Evolutionary conservation across 2,329 filamentous ascomycete genomes (phyloP), one percentile per base, ranked within the genome.

Genomic region (Penicillium rolfsii): DNA sequence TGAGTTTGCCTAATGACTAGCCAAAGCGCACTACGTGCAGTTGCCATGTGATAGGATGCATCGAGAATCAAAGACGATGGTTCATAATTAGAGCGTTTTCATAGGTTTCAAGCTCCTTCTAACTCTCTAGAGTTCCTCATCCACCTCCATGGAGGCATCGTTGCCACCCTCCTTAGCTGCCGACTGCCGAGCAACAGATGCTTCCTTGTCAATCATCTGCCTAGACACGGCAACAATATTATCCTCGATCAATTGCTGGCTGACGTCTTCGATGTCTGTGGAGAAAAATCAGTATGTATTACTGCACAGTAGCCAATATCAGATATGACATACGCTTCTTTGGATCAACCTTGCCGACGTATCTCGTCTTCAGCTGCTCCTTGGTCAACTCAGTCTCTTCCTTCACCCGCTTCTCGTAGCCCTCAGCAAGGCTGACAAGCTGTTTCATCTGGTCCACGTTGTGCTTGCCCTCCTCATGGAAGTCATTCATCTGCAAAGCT

Each of bases 201-300:
- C 95, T 79, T 99, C 95, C 82, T 98, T 98, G 82, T 98, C 95
- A 73, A 99, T 98, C 94, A 99, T 97, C 79, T 98, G 95, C 76
- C 94, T 86, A 67, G 93, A 96, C n/a, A 99, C 93, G 3, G 93
- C 91, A 12, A 99, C 95, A 67, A 99, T 99, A 80, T 99, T 99
- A 85, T 99, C 95, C 81, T 99, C 96, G 72, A 99, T 98, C 67
- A 98, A 85, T 76, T 96, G 89, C 80, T 97, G 93, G 58, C 95
- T 95, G 50, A 99, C 91, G 70, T 97, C 93, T 79, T 97, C 93
- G 74, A 99, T 85, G 77, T 99, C 84, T 86, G 66, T 50, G 59
- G 11, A 40, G n/a, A 35, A n/a, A 24, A 11, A 55, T 73, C 68
- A 77, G 67, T 63, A 40, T 16, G 6, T 45, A 12, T 57, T 58